Base-by-base conservation (phyloP, 2,329 filamentous ascomycete genomes). In the Fusarium transvaalense region DNA sequence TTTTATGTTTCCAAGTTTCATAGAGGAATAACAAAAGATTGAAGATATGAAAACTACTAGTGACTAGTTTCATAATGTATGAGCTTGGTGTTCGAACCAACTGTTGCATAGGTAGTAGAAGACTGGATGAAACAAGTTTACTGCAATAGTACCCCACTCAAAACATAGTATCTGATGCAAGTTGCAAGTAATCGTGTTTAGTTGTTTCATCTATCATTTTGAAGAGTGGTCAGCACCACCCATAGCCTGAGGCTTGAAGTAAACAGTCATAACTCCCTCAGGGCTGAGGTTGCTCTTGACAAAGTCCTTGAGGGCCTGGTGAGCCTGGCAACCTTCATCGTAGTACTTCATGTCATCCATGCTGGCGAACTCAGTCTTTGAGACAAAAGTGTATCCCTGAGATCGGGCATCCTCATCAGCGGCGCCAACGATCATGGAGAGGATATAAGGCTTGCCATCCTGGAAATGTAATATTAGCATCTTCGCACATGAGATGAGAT, bases 371-470 rank as follows among this genome's bases (percentile, higher is more conserved):
- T 86, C 85, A 39, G 85, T 88, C 76, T 88, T 86, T 48, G 86
- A 86, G 17, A 87, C 83, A 54, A 92, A 73, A 10, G 88, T 92
- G 81, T 85, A 92, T 42, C 90, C 91, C 76, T 90, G 86, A 69
- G 83, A 84, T 31, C 89, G 86, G 19, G 85, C 80, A 71, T 91
- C 88, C 10, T 84, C 81, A 65, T 87, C 79, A 10, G 85, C 83
- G 23, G 80, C 77, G 32, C 86, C 86, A 15, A 86, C 88, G 78
- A 81, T 67, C 69, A 87, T 81, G 59, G 83, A 82, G 43, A 88
- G 78, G 68, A 93, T 91, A 77, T 93, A 93, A 2, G 88, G 88
- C 76, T 91, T 88, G 65, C 89, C 90, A 72, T 91, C 85, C 91
- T 93, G 56, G 21, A 31, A n/a, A 19, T 32, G 31, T n/a, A n/a